Conservation (phyloP, 129 eudicot species). For the Escallonia rubra region DNA sequence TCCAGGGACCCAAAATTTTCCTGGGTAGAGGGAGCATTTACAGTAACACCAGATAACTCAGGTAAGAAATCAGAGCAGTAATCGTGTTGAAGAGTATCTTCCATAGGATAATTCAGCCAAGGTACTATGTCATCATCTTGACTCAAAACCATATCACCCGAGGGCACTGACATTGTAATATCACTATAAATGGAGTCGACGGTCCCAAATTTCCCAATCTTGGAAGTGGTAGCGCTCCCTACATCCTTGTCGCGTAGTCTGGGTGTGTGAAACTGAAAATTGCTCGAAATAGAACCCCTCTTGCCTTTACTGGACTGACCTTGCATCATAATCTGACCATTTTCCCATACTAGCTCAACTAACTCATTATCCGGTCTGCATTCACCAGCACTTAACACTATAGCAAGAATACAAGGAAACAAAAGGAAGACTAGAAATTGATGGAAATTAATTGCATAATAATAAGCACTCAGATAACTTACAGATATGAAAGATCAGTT, state of each 20-base stretch:
- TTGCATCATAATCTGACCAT: constrained; percentile 90
- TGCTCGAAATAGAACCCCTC: constrained; percentile 44
- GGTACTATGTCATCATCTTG: constrained; percentile 80
- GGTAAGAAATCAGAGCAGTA: constrained; percentile 61
- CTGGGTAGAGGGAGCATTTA: constrained; percentile 36
- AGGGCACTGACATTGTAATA: constrained; percentile 30
- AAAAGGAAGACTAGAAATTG: background rate
- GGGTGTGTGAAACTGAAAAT: constrained; percentile 33
- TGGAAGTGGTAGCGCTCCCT: constrained; percentile 14
- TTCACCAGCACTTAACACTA: constrained; percentile 3
- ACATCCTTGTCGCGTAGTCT: constrained; percentile 35
- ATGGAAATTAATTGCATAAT: background rate
- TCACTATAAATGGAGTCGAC: constrained; percentile 39
- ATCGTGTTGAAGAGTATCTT: constrained; percentile 42
- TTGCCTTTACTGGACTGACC: constrained; percentile 60
- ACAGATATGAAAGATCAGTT: constrained; percentile 49
- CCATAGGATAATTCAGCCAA: constrained; percentile 73
- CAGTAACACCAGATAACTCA: constrained; percentile 67
- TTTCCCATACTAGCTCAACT: constrained; percentile 81
- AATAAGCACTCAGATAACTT: constrained; percentile 16
- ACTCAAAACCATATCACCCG: constrained; percentile 38
- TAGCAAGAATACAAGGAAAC: background rate
- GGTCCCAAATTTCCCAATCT: constrained; percentile 29
- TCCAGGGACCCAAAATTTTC: constrained; percentile 29
- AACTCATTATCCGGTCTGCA: constrained; percentile 73